Conservation (phyloP, 495 filamentous ascomycete genomes). For the Talaromyces nanjingensis region DNA sequence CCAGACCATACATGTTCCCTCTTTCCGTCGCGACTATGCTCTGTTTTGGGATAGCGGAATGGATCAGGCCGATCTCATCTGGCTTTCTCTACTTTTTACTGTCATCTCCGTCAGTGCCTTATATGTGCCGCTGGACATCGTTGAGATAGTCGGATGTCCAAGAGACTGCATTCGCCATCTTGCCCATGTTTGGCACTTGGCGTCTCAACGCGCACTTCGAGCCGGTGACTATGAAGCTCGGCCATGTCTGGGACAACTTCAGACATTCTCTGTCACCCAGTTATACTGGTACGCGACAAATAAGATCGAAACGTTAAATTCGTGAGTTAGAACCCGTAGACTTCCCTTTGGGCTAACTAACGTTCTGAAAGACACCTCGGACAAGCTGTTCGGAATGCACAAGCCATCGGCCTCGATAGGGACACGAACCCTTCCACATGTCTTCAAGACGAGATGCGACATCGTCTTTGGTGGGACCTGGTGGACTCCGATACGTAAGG, state of each 20-base stretch:
- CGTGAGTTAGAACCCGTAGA: no score
- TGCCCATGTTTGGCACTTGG: background rate
- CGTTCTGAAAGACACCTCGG: no score
- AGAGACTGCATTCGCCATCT: background rate
- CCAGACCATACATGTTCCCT: background rate
- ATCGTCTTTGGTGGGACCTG: background rate
- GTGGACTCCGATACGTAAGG: background rate
- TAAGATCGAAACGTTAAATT: no score
- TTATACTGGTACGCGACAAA: background rate
- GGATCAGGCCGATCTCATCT: background rate
- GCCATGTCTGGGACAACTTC: background rate
- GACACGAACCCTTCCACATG: background rate
- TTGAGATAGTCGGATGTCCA: background rate
- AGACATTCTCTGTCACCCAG: background rate
- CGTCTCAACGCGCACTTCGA: background rate
- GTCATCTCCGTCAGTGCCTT: background rate
- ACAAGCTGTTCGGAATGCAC: no score
- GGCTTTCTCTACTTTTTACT: background rate
- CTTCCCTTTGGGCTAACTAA: no score
- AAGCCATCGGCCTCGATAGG: background rate
- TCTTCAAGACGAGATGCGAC: background rate
- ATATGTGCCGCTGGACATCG: background rate
- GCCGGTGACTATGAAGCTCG: background rate
- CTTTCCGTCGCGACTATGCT: background rate
- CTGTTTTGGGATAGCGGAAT: background rate